Evolutionary conservation across 495 filamentous ascomycete genomes (phyloP).

Genomic region (Cudoniella acicularis): DNA sequence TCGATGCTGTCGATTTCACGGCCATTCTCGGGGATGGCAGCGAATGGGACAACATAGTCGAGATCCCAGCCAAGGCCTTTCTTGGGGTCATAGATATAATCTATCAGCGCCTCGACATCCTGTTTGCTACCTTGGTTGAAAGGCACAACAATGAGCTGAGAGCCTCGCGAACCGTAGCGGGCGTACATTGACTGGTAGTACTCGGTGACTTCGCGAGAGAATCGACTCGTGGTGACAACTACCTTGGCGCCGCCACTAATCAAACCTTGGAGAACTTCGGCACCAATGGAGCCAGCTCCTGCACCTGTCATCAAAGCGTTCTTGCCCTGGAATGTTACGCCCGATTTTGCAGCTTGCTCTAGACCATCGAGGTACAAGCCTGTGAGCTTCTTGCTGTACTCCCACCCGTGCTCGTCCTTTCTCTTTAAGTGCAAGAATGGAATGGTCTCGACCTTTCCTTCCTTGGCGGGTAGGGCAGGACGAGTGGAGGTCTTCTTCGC

Average conservation of each 20-base stretch:
- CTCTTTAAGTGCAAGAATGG: conserved; percentile 97
- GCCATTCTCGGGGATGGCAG: conserved; percentile 94
- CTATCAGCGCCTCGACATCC: conserved; percentile 86
- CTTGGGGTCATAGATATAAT: conserved; percentile 97
- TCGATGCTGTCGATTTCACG: conserved; percentile 97
- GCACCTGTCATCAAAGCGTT: conserved; percentile 98
- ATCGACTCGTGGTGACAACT: conserved; percentile 91
- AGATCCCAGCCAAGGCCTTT: conserved; percentile 96
- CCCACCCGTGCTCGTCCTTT: conserved; percentile 92
- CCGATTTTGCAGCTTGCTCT: conserved; percentile 79
- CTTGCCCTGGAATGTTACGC: conserved; percentile 90
- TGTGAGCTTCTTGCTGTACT: conserved; percentile 98
- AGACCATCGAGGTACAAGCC: conserved; percentile 87
- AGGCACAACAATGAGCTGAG: conserved; percentile 93
- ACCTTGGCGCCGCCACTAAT: conserved; percentile 97
- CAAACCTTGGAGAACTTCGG: conserved; percentile 94
- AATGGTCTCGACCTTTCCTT: conserved; percentile 92
- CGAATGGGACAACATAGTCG: conserved; percentile 94
- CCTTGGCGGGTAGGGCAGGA: conserved; percentile 50
- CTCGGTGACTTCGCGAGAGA: conserved; percentile 95
- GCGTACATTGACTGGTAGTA: conserved; percentile 99
- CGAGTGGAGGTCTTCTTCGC: conserved; percentile 64
- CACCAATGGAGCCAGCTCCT: conserved; percentile 95
- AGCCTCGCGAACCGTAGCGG: conserved; percentile 86
- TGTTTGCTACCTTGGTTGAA: conserved; percentile 99